Conservation (phyloP, 1,139 yeast species). For the Nakaseomyces delphensis region DNA sequence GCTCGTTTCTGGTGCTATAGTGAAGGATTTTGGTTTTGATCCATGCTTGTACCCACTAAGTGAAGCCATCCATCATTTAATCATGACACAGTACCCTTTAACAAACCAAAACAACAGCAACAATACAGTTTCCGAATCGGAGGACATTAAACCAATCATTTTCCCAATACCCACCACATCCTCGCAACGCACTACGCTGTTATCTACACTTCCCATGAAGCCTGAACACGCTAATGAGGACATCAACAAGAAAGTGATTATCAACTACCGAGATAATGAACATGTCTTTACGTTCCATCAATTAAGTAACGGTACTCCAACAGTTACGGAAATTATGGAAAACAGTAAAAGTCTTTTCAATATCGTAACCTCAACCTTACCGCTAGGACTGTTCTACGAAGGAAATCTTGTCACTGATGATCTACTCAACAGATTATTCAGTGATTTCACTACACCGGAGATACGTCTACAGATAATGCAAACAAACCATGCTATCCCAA, state of each 20-base stretch:
- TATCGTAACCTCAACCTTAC: conserved; percentile 15
- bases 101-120: conserved; percentile 6
- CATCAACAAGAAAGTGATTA: conserved; percentile 24
- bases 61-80: conserved; percentile 53
- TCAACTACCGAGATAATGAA: conserved; percentile 25
- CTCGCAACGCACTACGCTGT: conserved; percentile 16
- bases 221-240: conserved; percentile 30
- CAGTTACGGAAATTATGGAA: conserved; percentile 26
- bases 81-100: conserved; percentile 60
- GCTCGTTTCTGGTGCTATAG: conserved; percentile 57
- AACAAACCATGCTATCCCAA: conserved; percentile 2
- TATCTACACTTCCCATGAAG: conserved; percentile 28
- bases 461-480: conserved; percentile 21
- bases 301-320: conserved; percentile 31
- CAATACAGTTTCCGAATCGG: neutral
- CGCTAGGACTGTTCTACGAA: conserved; percentile 21
- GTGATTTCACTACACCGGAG: conserved; percentile 21
- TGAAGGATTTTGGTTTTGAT: conserved; percentile 73
- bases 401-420: conserved; percentile 21
- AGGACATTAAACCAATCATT: neutral
- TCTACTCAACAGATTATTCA: conserved; percentile 25
- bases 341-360: conserved; percentile 27
- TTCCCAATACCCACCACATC: conserved; percentile 3
- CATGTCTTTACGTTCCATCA: conserved; percentile 30
- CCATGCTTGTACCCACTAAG: conserved; percentile 50